Conservation (phyloP, 495 filamentous ascomycete genomes). For the Talaromyces ruber region DNA sequence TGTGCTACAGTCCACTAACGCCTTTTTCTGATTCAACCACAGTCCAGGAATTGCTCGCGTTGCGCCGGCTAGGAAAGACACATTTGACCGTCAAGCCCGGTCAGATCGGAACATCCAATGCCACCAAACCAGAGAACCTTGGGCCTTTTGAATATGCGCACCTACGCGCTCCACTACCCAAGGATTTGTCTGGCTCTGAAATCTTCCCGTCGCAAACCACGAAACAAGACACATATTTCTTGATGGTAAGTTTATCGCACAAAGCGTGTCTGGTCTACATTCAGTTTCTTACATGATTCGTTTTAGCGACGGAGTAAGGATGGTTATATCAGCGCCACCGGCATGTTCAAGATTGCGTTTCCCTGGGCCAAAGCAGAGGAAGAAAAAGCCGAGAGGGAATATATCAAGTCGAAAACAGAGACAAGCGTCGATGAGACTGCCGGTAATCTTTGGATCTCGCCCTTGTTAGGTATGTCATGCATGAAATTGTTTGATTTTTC, state of each 20-base stretch:
- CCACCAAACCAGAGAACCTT: slow-evolving; percentile 59
- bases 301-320: slow-evolving; percentile 78
- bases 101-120: slow-evolving; percentile 54
- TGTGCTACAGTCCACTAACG: not conserved
- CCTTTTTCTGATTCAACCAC: slow-evolving; percentile 19
- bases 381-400: slow-evolving; percentile 78
- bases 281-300: not conserved
- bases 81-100: slow-evolving; percentile 73
- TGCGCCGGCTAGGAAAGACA: slow-evolving; percentile 86
- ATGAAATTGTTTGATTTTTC: not conserved
- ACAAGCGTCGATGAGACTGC: slow-evolving; percentile 89
- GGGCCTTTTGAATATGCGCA: slow-evolving; percentile 94
- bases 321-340: slow-evolving; percentile 89
- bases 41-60: slow-evolving; percentile 78
- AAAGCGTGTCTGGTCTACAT: not conserved
- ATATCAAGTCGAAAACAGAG: slow-evolving; percentile 65
- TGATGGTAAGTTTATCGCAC: slow-evolving; percentile 61
- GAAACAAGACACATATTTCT: slow-evolving; percentile 75
- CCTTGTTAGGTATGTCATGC: slow-evolving; percentile 55
- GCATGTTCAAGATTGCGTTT: slow-evolving; percentile 99
- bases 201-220: slow-evolving; percentile 66
- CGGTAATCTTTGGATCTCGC: slow-evolving; percentile 93
- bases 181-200: slow-evolving; percentile 75
- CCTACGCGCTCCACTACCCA: slow-evolving; percentile 81
- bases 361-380: slow-evolving; percentile 82